Evolutionary conservation across 1,284 basidiomycete species (phyloP), one percentile per base, ranked within the genome.

Genomic region (Fomitopsis palustris): DNA sequence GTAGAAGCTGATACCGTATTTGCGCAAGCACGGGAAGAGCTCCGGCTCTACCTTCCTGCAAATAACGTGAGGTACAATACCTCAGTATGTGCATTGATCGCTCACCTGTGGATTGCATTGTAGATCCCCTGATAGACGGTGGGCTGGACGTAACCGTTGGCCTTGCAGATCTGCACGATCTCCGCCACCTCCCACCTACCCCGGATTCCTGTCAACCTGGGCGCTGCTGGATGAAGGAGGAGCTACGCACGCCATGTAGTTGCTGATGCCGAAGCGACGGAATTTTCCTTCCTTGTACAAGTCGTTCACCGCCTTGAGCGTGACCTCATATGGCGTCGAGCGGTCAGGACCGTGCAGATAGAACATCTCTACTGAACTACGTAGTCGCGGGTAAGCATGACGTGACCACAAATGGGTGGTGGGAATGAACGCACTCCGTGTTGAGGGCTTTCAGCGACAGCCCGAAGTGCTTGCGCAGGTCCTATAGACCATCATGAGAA

Each of bases 71-170:
- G 19, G 35, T 19, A 27, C 12, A n/a, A n/a, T 12, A 27, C 19
- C 14, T 47, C 29, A 43, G 12, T 19, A 16, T 5, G n/a, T 1
- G 16, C 19, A 19, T n/a, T n/a, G n/a, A n/a, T 4, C 16, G 25
- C 61, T 7, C 17, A 63, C 70, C 81, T 69, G 63, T 84, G 79
- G 23, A 85, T 73, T 2, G 79, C 81, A 61, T 82, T 85, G 67
- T 84, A 85, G 58, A 83, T 75, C 3, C 86, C 88, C 69, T 92
- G 88, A 67, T 91, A 91, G 0, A 79, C 85, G 0, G 82, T 82
- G 1, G 89, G 88, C 68, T 81, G 77, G 62, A 88, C 77, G 64
- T 78, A 88, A 1, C 79, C 80, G 58, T 84, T 80, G 6, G 74
- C 69, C 47, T 75, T 77, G 71, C 82, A 84, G 59, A 88, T 81